Conservation (phyloP, 2,329 filamentous ascomycete species). For the Ophiostoma piceae region DNA sequence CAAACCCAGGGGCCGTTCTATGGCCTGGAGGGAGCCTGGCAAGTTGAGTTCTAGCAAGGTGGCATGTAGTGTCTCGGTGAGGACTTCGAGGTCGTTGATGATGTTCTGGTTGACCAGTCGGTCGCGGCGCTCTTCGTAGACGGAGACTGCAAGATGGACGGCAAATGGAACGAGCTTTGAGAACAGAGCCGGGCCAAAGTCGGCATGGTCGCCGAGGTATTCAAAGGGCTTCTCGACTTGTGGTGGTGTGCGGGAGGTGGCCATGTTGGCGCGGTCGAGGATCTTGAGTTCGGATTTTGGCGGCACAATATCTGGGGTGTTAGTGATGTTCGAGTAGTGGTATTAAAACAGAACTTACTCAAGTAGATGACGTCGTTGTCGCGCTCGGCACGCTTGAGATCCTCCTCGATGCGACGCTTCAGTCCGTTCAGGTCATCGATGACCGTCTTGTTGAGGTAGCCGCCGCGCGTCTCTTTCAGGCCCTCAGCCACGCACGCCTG, state of each 20-base stretch:
- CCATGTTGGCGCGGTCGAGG: conserved; percentile 86
- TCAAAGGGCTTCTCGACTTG: conserved; percentile 77
- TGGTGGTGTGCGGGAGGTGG: conserved; percentile 68
- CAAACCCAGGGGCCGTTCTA: conserved; percentile 89
- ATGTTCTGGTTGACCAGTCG: conserved; percentile 85
- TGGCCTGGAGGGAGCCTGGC: conserved; percentile 84
- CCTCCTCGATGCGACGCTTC: conserved; percentile 76
- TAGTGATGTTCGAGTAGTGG: neutral
- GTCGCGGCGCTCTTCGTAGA: conserved; percentile 88
- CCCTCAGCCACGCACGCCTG: conserved; percentile 79
- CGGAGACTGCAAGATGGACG: conserved; percentile 89
- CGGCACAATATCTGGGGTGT: conserved; percentile 55
- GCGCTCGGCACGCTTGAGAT: conserved; percentile 86
- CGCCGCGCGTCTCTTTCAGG: conserved; percentile 52
- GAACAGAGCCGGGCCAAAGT: conserved; percentile 81
- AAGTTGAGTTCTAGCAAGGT: conserved; percentile 77
- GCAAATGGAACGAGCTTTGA: conserved; percentile 90
- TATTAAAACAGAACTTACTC: neutral
- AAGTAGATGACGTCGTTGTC: conserved; percentile 97
- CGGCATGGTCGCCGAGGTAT: conserved; percentile 70
- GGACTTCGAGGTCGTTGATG: conserved; percentile 72
- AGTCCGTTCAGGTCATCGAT: conserved; percentile 75
- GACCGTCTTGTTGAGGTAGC: conserved; percentile 75
- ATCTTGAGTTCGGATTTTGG: conserved; percentile 82
- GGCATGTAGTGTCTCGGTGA: conserved; percentile 76